Percentiles rank a stretch among this genome's conserved stretches.
Evolutionary conservation across 2,329 filamentous ascomycete genomes (phyloP).

Genomic region (Aspergillus brunneoviolaceus): DNA sequence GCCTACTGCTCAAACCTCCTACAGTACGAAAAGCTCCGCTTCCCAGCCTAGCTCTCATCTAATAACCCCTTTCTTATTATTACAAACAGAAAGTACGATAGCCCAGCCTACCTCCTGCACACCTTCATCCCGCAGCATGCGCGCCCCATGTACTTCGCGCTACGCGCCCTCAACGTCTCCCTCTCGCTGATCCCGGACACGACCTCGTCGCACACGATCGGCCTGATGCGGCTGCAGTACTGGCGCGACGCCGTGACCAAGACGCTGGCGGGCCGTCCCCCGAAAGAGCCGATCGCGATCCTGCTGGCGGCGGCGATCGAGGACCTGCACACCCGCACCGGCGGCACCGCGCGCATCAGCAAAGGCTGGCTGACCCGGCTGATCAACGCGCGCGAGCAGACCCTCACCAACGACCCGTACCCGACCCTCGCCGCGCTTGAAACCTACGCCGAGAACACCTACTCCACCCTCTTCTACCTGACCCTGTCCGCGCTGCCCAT

Average conservation of each 20-base stretch:
- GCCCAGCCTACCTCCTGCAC: conserved; percentile 80
- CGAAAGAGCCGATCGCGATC: conserved; percentile 87
- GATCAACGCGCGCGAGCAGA: conserved; percentile 76
- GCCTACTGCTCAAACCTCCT: conserved; percentile 61
- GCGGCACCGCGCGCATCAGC: conserved; percentile 53
- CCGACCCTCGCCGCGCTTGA: conserved; percentile 71
- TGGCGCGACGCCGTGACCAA: conserved; percentile 83
- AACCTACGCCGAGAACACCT: conserved; percentile 90
- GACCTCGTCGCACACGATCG: conserved; percentile 83
- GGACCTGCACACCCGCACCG: conserved; percentile 51
- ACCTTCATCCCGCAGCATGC: conserved; percentile 76
- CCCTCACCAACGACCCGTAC: conserved; percentile 82
- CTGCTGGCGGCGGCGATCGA: conserved; percentile 72
- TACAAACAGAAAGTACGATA: conserved; percentile 73
- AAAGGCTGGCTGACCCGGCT: conserved; percentile 75
- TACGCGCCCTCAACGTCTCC: conserved; percentile 91
- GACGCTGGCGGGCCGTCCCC: conserved; percentile 73
- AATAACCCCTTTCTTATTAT: neutral
- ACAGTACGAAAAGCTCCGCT: conserved; percentile 39
- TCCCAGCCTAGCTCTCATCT: neutral
- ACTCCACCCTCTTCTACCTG: conserved; percentile 87
- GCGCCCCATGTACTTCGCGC: conserved; percentile 81
- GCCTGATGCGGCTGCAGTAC: conserved; percentile 87
- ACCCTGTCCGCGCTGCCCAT: conserved; percentile 77
- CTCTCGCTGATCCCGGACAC: conserved; percentile 86